Evolutionary conservation across 73 alveolate genomes (phyloP).

Genomic region (Uronychia binucleata): DNA sequence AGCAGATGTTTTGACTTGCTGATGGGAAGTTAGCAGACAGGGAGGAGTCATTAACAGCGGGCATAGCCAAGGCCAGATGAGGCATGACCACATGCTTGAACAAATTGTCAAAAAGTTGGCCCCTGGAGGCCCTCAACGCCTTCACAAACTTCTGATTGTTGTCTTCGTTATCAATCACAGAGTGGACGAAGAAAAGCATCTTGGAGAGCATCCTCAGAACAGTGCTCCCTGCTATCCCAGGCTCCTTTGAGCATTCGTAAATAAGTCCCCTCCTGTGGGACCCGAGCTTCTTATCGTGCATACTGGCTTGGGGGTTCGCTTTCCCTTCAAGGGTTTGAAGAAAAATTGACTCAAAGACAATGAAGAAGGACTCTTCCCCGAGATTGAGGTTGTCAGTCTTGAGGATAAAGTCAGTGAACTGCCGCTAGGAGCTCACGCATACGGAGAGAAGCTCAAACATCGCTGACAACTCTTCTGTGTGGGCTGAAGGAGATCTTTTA

Average conservation of each 20-base stretch:
- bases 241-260: background rate
- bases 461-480: background rate
- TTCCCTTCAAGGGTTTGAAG: background rate
- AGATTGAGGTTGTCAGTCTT: background rate
- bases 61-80: background rate
- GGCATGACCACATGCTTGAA: background rate
- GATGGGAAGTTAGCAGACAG: background rate
- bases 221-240: background rate
- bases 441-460: background rate
- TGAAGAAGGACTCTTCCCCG: background rate
- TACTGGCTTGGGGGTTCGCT: background rate
- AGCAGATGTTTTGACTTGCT: background rate
- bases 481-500: background rate
- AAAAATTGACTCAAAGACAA: background rate
- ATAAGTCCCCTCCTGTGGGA: background rate
- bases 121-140: background rate
- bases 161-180: background rate
- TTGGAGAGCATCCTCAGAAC: background rate
- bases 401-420: background rate
- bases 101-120: background rate
- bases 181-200: background rate
- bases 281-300: background rate
- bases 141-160: background rate
- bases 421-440: background rate
- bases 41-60: background rate